Base-by-base conservation (phyloP, 257 asterid genomes). In the Schizonepeta tenuifolia region DNA sequence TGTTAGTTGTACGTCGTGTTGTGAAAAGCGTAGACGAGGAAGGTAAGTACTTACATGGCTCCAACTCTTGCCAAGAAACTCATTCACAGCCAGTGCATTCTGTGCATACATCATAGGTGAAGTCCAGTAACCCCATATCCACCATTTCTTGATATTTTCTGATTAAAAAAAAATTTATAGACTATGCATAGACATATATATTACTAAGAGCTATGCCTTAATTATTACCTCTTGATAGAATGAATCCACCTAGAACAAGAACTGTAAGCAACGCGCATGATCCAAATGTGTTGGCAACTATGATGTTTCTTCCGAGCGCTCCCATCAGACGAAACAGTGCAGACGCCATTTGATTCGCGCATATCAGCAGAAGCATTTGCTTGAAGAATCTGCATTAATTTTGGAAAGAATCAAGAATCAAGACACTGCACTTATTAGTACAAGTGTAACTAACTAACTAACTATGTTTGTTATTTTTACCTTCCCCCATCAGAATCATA, bases 21-120 rank as follows among this genome's bases (percentile, higher is more conserved):
- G 66, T 5, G 4, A 61, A 31, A 31, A 47, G 53, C 12, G 33
- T n/a, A 47, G 44, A 64, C 33, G 40, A 51, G 57, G 59, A 71
- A 75, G 55, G 15, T 64, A 26, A 24, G 1, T 56, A 28, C 96
- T 83, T 86, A 91, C 97, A 80, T 86, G 89, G 75, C 81, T 81
- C 97, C 97, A 91, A 64, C 94, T 86, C 76, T 87, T 86, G 55
- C 95, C 95, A 36, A 83, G 87, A 79, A 85, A 91, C 71, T 91
- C 97, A 66, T 91, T 91, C 74, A 91, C 96, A 3, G 92, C 87
- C 11, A 91, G 58, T 15, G 95, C 97, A 54, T 86, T 87, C 67
- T 89, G 92, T 58, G 82, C 96, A 65, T 91, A 91, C 97, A 89
- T 91, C 90, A 91, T 46, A 20, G 97, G 95, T 13, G 97, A 91